A percentile compares a stretch with the other conserved stretches of the same genome.
These are phyloP conservation scores for Poterioochromonas sp. DNA, from an alignment of 352 stramenopile species.

Conservation along the genomic window DNA sequence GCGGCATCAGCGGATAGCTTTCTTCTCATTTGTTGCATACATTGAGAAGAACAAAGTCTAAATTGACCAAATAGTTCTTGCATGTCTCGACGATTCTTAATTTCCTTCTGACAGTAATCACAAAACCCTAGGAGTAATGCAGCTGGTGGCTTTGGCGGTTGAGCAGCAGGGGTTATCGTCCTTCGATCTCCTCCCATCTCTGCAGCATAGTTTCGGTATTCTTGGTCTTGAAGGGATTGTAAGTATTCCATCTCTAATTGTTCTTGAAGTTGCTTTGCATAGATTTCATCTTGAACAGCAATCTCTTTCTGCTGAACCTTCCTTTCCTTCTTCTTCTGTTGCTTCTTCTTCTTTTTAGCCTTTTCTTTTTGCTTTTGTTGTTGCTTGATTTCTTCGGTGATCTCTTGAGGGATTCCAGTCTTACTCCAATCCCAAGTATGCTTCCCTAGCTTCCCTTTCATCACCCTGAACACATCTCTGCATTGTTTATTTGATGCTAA, in stretches of 20 bases:
- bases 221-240: background rate
- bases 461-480: background rate
- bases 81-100: too few species aligned
- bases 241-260: background rate
- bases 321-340: slow-evolving; percentile 40
- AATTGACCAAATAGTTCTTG: background rate
- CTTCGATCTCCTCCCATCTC: background rate
- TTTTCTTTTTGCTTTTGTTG: slow-evolving; percentile 44
- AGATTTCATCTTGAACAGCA: slow-evolving; percentile 33
- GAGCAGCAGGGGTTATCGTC: background rate
- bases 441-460: slow-evolving; percentile 5
- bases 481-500: slow-evolving; percentile 38
- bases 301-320: slow-evolving; percentile 32
- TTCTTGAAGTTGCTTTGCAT: background rate
- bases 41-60: background rate
- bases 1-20: slow-evolving; percentile 13
- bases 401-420: slow-evolving; percentile 35
- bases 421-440: slow-evolving; percentile 40
- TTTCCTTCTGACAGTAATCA: too few species aligned
- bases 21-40: background rate
- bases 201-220: background rate
- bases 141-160: too few species aligned
- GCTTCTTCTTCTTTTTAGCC: slow-evolving; percentile 39
- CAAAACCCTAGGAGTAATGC: too few species aligned
- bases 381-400: slow-evolving; percentile 42